Base-by-base conservation (phyloP, 2,329 filamentous ascomycete genomes). In the Botrytis medusae region DNA sequence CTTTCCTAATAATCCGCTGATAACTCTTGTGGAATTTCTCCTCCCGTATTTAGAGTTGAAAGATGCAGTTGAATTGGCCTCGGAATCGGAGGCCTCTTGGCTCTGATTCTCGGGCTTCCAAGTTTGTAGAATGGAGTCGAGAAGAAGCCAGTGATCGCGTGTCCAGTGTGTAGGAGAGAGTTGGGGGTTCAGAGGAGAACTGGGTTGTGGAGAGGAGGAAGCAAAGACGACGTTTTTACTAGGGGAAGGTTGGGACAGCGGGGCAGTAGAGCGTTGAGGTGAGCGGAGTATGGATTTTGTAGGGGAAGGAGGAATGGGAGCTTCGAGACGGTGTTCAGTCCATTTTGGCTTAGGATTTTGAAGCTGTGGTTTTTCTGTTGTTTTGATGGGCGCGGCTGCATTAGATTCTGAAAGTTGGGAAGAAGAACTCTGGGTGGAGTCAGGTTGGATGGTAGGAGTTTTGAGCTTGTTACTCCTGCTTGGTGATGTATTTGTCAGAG, bases 271-370 rank as follows among this genome's bases (percentile, higher is more conserved):
- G 61, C 79, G 80, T 29, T 78, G 72, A 1, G 78, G 80, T 10
- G 79, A 79, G 62, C 78, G 78, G 16, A 81, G 75, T 61, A 78
- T 79, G 1, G 80, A 80, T 76, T 81, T 81, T 18, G 78, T 77
- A 5, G 80, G 78, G 20, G 79, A 80, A 25, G 62, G 64, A 18
- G 73, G 16, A n/a, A 63, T 73, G 8, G 67, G 73, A 29, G 60
- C 46, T 67, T 65, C 57, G 9, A 76, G 74, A 20, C 57, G 72
- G 0, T 72, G 75, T 74, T 79, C 72, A 1, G 76, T 75, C 79
- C 79, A 79, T 75, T 80, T 77, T 18, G 75, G 71, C n/a, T 74
- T 77, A 8, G 75, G 75, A 9, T 70, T 74, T 20, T 67, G 48
- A 6, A 70, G 40, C 4, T 40, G 37, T 40, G 57, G 72, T 62